Percentiles rank a stretch among this genome's conserved stretches.
These are phyloP conservation scores for Monosporascus sp. DNA, from an alignment of 2,329 filamentous ascomycete genomes.

Conservation along the genomic window DNA sequence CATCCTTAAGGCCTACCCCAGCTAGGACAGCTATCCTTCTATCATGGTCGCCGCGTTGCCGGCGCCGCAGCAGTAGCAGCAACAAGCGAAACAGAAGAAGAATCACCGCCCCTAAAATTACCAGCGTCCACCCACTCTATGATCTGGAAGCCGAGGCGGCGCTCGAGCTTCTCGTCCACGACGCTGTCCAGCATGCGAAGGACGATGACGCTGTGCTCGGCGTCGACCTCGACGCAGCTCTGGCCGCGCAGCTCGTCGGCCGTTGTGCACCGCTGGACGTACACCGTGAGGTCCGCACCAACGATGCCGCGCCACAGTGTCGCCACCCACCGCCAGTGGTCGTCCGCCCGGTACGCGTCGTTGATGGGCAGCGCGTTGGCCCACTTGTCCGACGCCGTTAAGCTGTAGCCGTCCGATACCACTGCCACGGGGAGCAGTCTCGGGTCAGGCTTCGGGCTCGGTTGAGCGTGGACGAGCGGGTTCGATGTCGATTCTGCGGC, in stretches of 20 bases:
- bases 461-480: constrained; percentile 1
- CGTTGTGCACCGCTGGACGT: constrained; percentile 41
- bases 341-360: constrained; percentile 74
- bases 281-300: constrained; percentile 75
- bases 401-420: constrained; percentile 71
- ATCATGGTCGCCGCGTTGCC: neutral
- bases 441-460: too few species aligned
- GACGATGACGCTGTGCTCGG: constrained; percentile 42
- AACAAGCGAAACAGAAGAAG: neutral
- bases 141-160: constrained; percentile 80
- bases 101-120: constrained; percentile 31
- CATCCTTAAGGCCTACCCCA: neutral
- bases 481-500: neutral
- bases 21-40: too few species aligned
- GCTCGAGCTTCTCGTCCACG: constrained; percentile 64
- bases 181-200: constrained; percentile 42
- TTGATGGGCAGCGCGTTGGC: constrained; percentile 68
- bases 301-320: constrained; percentile 86
- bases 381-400: constrained; percentile 72
- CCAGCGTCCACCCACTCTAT: constrained; percentile 67
- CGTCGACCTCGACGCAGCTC: constrained; percentile 54
- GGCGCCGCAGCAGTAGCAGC: neutral
- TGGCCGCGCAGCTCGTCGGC: constrained; percentile 9
- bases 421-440: constrained; percentile 62
- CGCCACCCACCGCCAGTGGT: constrained; percentile 98